Evolutionary conservation across 768 basidiomycete genomes (phyloP).

Genomic region (Chlorophyllum brunneum): DNA sequence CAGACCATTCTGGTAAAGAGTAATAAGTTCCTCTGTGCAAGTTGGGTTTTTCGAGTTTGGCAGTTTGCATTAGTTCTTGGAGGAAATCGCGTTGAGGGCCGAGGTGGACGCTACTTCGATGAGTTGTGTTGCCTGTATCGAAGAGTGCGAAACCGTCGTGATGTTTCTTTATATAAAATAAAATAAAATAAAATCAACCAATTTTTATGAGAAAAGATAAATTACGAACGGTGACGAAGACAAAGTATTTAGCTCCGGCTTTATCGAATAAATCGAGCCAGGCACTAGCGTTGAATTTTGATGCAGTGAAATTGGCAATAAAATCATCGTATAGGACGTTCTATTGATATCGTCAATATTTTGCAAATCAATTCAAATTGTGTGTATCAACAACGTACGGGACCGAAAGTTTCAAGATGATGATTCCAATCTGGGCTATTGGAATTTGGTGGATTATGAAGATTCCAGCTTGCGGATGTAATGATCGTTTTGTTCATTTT

Average conservation of each 20-base stretch:
- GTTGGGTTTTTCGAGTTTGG: constrained; percentile 45
- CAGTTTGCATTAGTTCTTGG: constrained; percentile 44
- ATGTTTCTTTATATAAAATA: constrained; percentile 43
- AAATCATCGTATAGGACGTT: constrained; percentile 55
- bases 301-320: constrained; percentile 48
- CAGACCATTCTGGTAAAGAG: constrained; percentile 52
- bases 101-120: constrained; percentile 45
- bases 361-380: too few species aligned
- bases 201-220: not conserved
- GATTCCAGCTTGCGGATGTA: constrained; percentile 24
- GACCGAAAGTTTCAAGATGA: constrained; percentile 47
- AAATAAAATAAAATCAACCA: not conserved
- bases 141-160: constrained; percentile 60
- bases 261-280: constrained; percentile 53
- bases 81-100: constrained; percentile 51
- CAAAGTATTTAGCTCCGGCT: constrained; percentile 61
- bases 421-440: constrained; percentile 42
- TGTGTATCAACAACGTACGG: too few species aligned
- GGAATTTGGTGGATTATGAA: constrained; percentile 32
- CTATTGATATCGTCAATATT: constrained; percentile 20
- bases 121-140: constrained; percentile 49
- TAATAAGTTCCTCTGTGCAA: constrained; percentile 57
- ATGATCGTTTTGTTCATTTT: not conserved
- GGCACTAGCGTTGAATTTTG: constrained; percentile 47
- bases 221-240: constrained; percentile 42